Base-by-base conservation (phyloP, 2,329 filamentous ascomycete species). In the Hypoxylon sp. region DNA sequence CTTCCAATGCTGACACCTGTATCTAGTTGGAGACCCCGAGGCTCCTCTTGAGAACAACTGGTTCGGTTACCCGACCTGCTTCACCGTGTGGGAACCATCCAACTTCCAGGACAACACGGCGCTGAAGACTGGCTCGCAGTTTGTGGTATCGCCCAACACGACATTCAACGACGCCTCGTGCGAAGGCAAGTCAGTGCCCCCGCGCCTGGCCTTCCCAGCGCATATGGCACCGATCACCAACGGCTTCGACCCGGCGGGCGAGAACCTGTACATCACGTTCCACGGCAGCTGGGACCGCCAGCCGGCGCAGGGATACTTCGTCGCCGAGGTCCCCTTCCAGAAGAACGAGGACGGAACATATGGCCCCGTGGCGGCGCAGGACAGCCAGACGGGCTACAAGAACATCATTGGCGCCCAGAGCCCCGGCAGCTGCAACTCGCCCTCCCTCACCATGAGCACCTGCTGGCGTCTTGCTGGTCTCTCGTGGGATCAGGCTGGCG, bases 151-250 rank as follows among this genome's bases (percentile, higher is more conserved):
- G 6, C 64, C 64, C 20, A 69, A 67, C 62, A 43, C 60, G 50
- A 68, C 66, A 5, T 65, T 67, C 63, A 62, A 61, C 59, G 64
- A 69, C 57, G 59, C 55, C 9, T 59, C 57, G 29, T 67, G 66
- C 59, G 49, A 51, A 1, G 53, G 57, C 29, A 49, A 57, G 47
- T 57, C 64, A 4, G 53, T 30, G 29, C 60, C 69, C 21, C 73
- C 84, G 67, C 26, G 78, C 1, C 69, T 88, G 17, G 77, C 77
- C 30, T 71, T 71, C 61, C 73, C 78, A 27, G 79, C 83, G 2
- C 85, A 89, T 63, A 83, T 77, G 71, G 84, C 84, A 0, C 84
- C 84, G 2, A 70, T 87, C 7, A 82, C 86, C 61, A 78, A 86
- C 63, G 79, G 79, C 57, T 88, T 88, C 72, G 81, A 77, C 31